Evolutionary conservation across 305 asterid genomes (phyloP), one percentile per base, ranked within the genome.

Genomic region (Lippia alba): DNA sequence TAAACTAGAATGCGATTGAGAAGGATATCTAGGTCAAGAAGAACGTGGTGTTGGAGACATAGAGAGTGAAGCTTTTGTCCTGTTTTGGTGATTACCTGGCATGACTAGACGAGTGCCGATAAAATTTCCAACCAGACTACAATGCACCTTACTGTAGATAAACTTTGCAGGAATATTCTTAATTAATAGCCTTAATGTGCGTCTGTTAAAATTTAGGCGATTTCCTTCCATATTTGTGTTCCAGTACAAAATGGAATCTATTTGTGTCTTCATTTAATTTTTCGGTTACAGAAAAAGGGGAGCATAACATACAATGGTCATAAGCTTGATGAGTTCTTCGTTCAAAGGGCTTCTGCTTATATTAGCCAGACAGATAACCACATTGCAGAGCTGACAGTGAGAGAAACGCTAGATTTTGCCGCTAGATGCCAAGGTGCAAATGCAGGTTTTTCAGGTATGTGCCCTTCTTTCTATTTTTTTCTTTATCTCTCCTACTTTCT

Each of bases 371-470:
- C 94, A 56, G 97, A 91, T 82, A 86, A 86, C 79, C 94, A 91
- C 86, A 83, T 87, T n/a, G 96, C 96, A 0, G 97, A 91, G 85
- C 76, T 91, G 76, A 91, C 97, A 44, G 97, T 91, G 17, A 81
- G 97, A 80, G 97, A 91, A 82, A 91, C 96, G 24, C 72, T 91
- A 24, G 97, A 91, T 80, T 91, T 87, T 76, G 97, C 96, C 11
- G 97, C 97, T 53, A 75, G 96, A 83, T 91, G 91, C 86, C 94
- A 91, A 78, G 97, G 97, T 69, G 78, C 97, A 75, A 85, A 85
- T 72, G 89, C 85, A 76, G 83, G 90, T 36, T 91, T 85, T 75
- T 79, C 90, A 74, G 96, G 97, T 84, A 71, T 40, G 72, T 59
- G 56, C 56, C 46, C 46, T 51, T 64, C 60, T 11, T 75, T 12